Base-by-base conservation (phyloP, 805 yeast genomes). In the Ogataea henricii region DNA sequence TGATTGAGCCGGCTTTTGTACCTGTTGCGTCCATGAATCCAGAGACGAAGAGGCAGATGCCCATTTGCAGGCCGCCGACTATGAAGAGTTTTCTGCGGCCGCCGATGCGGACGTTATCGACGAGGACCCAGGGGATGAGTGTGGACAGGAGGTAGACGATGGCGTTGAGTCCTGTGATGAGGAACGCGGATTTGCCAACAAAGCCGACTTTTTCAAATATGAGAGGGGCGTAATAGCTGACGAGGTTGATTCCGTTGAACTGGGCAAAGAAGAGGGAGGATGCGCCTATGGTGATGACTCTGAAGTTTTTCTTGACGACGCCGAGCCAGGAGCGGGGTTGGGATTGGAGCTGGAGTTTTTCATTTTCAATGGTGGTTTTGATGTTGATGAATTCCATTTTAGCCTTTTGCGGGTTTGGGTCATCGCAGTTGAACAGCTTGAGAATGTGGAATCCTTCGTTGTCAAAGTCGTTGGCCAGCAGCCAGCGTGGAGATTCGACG, bases 151-250 rank as follows among this genome's bases (percentile, higher is more conserved):
- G 73, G 60, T 84, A 83, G 20, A 83, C 73, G 6, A 83, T 58
- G 14, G 80, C 73, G 58, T 84, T 83, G 51, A 89, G 75, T 16
- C 96, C 97, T 0, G 96, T 87, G 89, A 89, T 87, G 47, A 89
- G 74, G 50, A 89, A 79, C 2, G 96, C 96, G 47, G 81, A 77
- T 48, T 92, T 73, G 18, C 96, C 96, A 14, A 75, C 69, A 90
- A 96, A 89, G 14, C 97, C 97, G 5, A 96, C 96, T 56, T 86
- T 84, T 63, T 89, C 95, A 65, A 89, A 89, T 38, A 89, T 91
- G 72, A 89, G 72, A 2, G 96, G 96, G 2, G 96, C 96, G 66
- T 89, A 89, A 68, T 89, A 89, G 4, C 91, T 83, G 46, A 89
- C 86, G 43, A 89, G 87, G 61, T 89, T 89, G 68, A 89, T 89